These are phyloP conservation scores for Malassezia japonica DNA, from an alignment of 1,284 basidiomycete genomes.

Conservation along the genomic window DNA sequence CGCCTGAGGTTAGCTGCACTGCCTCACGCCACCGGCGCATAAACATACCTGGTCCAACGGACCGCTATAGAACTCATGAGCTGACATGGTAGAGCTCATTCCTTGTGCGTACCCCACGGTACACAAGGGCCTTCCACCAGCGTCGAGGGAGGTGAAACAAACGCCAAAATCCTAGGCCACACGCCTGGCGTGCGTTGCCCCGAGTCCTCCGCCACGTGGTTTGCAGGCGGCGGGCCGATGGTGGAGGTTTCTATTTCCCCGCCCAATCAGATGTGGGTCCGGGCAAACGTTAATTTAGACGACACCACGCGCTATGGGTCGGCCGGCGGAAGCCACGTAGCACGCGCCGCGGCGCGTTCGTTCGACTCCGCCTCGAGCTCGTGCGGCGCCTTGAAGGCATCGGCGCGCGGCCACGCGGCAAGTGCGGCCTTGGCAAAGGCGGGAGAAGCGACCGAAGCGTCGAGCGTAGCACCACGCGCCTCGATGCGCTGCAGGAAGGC, in stretches of 20 bases:
- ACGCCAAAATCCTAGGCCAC: too few species aligned
- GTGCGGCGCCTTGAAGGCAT: slow-evolving; percentile 41
- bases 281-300: too few species aligned
- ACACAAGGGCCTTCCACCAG: too few species aligned
- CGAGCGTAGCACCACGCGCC: slow-evolving; percentile 10
- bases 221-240: too few species aligned
- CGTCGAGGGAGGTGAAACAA: too few species aligned
- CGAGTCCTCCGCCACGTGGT: too few species aligned
- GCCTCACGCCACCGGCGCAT: too few species aligned
- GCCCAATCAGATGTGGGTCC: too few species aligned
- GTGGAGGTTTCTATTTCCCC: too few species aligned
- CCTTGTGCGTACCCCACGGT: too few species aligned
- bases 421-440: slow-evolving; percentile 36
- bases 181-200: too few species aligned
- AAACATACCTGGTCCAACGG: slow-evolving; percentile 1
- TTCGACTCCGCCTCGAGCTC: not conserved
- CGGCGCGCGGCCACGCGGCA: slow-evolving; percentile 48
- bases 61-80: not conserved
- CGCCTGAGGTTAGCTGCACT: not conserved
- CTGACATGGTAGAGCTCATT: not conserved
- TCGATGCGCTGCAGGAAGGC: slow-evolving; percentile 1
- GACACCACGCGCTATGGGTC: too few species aligned
- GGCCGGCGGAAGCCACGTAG: not conserved
- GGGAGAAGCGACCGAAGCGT: slow-evolving; percentile 18
- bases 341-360: not conserved